A percentile compares a stretch with the other conserved stretches of the same genome.
Conservation (phyloP, 305 asterid genomes). For the Fraxinus sp. region DNA sequence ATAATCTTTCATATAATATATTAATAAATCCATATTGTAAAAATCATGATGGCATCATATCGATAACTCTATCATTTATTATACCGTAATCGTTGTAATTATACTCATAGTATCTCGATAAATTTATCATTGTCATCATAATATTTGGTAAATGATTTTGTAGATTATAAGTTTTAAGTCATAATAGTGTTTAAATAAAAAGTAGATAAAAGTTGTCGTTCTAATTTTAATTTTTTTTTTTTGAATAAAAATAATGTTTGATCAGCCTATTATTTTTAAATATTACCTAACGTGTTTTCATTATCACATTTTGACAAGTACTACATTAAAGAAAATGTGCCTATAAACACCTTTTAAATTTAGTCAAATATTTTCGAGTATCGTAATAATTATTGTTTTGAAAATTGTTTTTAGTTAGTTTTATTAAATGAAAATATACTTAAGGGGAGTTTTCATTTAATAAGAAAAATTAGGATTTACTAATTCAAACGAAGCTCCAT, state of each 20-base stretch:
- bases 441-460: background rate
- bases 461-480: background rate
- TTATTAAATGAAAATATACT: no score
- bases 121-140: background rate
- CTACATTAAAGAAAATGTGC: background rate
- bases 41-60: background rate
- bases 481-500: background rate
- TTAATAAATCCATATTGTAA: background rate
- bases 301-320: background rate
- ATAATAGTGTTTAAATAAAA: no score
- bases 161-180: background rate
- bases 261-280: background rate
- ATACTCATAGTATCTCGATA: background rate
- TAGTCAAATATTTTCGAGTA: background rate
- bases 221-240: no score
- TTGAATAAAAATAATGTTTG: no score
- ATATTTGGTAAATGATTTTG: background rate
- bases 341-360: background rate
- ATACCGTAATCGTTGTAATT: background rate
- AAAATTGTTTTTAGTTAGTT: background rate
- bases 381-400: background rate
- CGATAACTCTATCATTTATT: background rate
- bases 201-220: no score
- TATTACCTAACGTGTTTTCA: background rate
- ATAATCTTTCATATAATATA: background rate